Conservation (phyloP, 139 green algal species). For the Picochlorum sp. region DNA sequence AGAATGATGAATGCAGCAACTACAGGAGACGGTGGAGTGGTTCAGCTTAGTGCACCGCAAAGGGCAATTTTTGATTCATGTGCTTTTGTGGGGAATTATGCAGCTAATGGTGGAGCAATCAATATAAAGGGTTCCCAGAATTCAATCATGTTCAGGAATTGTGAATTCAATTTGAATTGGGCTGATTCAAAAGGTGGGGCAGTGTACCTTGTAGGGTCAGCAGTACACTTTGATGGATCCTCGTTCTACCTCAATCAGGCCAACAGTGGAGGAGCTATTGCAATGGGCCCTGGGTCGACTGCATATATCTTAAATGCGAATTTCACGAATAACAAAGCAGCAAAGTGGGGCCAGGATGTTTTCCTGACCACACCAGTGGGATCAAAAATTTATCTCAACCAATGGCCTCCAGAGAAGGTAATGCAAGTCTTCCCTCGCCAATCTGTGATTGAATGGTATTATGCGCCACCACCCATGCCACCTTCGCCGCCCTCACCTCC, state of each 20-base stretch:
- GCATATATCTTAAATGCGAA: constrained; percentile 23
- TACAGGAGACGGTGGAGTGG: constrained; percentile 15
- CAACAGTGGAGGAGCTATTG: constrained; percentile 21
- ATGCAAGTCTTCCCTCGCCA: constrained; percentile 15
- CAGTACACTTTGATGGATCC: constrained; percentile 12
- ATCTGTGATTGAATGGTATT: constrained; percentile 16
- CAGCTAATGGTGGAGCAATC: constrained; percentile 22
- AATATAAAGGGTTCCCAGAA: constrained; percentile 13
- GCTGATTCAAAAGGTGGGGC: constrained; percentile 24
- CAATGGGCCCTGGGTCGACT: constrained; percentile 22
- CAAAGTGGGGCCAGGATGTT: constrained; percentile 25
- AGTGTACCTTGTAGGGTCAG: constrained; percentile 15
- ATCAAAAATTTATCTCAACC: constrained; percentile 10
- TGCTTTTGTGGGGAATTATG: constrained; percentile 26
- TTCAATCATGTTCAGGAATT: constrained; percentile 21
- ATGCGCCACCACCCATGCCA: constrained; percentile 13
- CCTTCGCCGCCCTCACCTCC: constrained; percentile 16
- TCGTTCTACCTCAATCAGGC: constrained; percentile 24
- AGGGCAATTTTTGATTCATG: constrained; percentile 13
- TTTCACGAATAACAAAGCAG: constrained; percentile 23
- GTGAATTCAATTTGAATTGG: constrained; percentile 22
- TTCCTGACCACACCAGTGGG: constrained; percentile 24
- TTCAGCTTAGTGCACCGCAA: constrained; percentile 10
- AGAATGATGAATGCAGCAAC: constrained; percentile 27
- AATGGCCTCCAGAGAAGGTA: constrained; percentile 21